Base-by-base conservation (phyloP, 495 filamentous ascomycete genomes). In the Cudoniella acicularis region DNA sequence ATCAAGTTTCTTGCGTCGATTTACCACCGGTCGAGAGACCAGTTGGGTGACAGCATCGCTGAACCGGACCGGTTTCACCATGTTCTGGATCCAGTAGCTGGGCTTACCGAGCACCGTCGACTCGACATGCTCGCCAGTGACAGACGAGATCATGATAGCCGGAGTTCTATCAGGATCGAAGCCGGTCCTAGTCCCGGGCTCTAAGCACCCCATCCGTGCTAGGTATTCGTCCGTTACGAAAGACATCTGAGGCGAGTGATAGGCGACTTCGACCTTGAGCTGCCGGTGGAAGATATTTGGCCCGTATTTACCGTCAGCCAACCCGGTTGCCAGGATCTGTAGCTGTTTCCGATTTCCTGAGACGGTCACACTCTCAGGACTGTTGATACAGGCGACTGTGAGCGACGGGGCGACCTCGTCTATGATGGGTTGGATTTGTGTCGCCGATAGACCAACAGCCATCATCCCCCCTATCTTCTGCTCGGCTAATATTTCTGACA, bases 241-340 rank as follows among this genome's bases (percentile, higher is more conserved):
- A 49, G 71, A 64, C 77, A 87, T 87, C 56, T 86, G 80, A 53
- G 76, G 74, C 0, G 83, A 87, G 61, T 88, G 85, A 57, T 84
- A 88, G 1, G 83, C 84, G 18, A 76, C 70, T 21, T 79, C 73
- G 18, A 87, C 82, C 13, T 70, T 67, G 0, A 87, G 75, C 3
- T 72, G 70, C 41, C 82, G 73, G 42, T 68, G 72, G 62, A 85
- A 85, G 17, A 79, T 53, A n/a, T 75, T 61, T 17, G 65, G 65
- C 10, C 69, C 68, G n/a, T n/a, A n/a, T n/a, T n/a, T n/a, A n/a
- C n/a, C n/a, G n/a, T n/a, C n/a, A 11, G 72, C 63, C 49, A 81
- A 69, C 0, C 70, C 67, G 21, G 67, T 59, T 50, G 77, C 68
- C 8, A 84, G 63, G 52, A 77, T 71, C 10, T 74, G 66, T 16